Evolutionary conservation across 1,139 yeast species (phyloP).

Genomic region (Yamadazyma aaseri): DNA sequence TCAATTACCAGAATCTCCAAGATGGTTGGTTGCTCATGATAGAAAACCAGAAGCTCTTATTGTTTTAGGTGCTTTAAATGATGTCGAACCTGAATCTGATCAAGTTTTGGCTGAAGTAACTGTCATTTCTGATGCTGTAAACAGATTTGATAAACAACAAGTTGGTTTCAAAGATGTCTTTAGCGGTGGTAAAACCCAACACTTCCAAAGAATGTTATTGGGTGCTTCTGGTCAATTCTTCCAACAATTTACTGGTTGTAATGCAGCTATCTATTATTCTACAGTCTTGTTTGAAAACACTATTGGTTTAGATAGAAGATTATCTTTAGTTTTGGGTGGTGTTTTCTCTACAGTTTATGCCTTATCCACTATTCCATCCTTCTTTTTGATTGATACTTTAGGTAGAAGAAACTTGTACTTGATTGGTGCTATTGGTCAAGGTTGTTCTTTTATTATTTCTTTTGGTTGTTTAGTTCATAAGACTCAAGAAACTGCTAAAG

Average conservation of each 20-base stretch:
- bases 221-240: conserved; percentile 54
- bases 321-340: conserved; percentile 59
- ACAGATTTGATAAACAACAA: conserved; percentile 36
- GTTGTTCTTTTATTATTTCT: conserved; percentile 33
- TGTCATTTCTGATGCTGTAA: conserved; percentile 39
- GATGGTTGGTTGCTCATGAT: conserved; percentile 47
- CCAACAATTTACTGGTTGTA: conserved; percentile 60
- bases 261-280: conserved; percentile 63
- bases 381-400: conserved; percentile 57
- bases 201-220: conserved; percentile 49
- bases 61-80: conserved; percentile 39
- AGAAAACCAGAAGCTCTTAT: conserved; percentile 46
- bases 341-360: conserved; percentile 60
- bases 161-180: conserved; percentile 47
- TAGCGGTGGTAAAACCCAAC: conserved; percentile 55
- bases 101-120: conserved; percentile 40
- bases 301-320: conserved; percentile 46
- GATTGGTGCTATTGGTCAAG: conserved; percentile 47
- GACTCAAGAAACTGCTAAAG: conserved; percentile 34
- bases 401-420: conserved; percentile 61
- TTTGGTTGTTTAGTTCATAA: conserved; percentile 38
- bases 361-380: conserved; percentile 56
- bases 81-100: conserved; percentile 38
- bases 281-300: conserved; percentile 57
- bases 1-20: conserved; percentile 25